phyloP scores from a whole-genome alignment of 176 grass and related monocot genomes.

The Triticum aestivum region DNA sequence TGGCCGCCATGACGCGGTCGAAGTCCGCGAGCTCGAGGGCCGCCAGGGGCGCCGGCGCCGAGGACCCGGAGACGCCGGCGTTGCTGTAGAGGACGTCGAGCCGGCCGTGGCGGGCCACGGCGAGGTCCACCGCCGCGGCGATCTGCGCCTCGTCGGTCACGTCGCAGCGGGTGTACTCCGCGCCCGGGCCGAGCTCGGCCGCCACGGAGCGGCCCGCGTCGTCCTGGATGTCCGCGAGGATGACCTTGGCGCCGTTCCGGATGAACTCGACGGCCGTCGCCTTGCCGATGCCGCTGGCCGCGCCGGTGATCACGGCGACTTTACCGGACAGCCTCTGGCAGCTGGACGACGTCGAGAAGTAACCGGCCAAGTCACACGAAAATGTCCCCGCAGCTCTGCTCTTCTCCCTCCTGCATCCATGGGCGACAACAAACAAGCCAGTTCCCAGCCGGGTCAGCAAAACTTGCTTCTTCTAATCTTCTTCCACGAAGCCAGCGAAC shows the following conservation, averaged over 20 bases:
- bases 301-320: conserved; percentile 36
- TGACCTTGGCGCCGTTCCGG: conserved; percentile 34
- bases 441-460: no score
- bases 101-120: conserved; percentile 30
- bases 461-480: no score
- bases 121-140: conserved; percentile 29
- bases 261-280: conserved; percentile 35
- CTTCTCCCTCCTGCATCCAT: neutral
- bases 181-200: conserved; percentile 31
- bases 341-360: neutral
- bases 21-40: conserved; percentile 63
- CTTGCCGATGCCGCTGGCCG: conserved; percentile 37
- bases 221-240: conserved; percentile 46
- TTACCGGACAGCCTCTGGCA: conserved; percentile 19
- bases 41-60: conserved; percentile 11
- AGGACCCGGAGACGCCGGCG: conserved; percentile 27
- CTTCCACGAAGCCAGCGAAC: no score
- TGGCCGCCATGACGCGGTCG: conserved; percentile 69
- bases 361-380: neutral
- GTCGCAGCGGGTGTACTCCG: conserved; percentile 40
- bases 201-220: conserved; percentile 34
- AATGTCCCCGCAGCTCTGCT: neutral
- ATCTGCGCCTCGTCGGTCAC: conserved; percentile 41
- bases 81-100: conserved; percentile 51
- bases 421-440: no score